Evolutionary conservation across 768 basidiomycete species (phyloP).

Genomic region (Polyporus arcularius): DNA sequence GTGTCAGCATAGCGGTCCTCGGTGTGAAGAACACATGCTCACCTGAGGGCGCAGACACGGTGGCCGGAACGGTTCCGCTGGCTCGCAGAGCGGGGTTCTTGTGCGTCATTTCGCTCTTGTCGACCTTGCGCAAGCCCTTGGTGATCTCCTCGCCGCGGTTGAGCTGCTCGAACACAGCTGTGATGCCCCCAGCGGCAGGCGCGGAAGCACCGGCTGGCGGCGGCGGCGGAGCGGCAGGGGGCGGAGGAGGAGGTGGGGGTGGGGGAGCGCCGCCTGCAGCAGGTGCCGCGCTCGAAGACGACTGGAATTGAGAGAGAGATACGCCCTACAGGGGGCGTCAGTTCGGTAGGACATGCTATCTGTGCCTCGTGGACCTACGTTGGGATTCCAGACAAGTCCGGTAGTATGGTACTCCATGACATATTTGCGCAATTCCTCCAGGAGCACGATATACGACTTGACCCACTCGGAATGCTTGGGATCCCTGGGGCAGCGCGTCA

Average conservation of each 20-base stretch:
- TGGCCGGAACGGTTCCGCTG: slow-evolving; percentile 49
- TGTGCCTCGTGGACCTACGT: slow-evolving; percentile 43
- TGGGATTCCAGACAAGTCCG: slow-evolving; percentile 87
- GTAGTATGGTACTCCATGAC: slow-evolving; percentile 84
- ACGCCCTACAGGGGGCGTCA: slow-evolving; percentile 47
- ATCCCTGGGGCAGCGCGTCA: slow-evolving; percentile 54
- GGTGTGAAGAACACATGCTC: neutral
- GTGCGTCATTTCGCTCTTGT: slow-evolving; percentile 97
- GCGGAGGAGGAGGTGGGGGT: slow-evolving; percentile 48
- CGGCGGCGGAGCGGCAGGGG: slow-evolving; percentile 17
- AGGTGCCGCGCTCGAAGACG: slow-evolving; percentile 34
- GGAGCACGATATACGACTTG: slow-evolving; percentile 60
- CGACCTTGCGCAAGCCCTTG: slow-evolving; percentile 88
- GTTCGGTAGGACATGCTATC: neutral
- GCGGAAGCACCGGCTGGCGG: slow-evolving; percentile 29
- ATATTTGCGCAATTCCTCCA: slow-evolving; percentile 83
- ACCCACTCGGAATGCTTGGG: slow-evolving; percentile 90
- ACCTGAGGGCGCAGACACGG: slow-evolving; percentile 17
- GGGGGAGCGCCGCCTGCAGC: slow-evolving; percentile 47
- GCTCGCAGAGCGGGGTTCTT: slow-evolving; percentile 90
- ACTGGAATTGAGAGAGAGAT: slow-evolving; percentile 54
- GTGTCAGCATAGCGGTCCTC: neutral
- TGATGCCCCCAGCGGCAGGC: slow-evolving; percentile 51
- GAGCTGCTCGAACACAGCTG: slow-evolving; percentile 87
- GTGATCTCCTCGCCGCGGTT: slow-evolving; percentile 92